A percentile compares a stretch with the other conserved stretches of the same genome.
Evolutionary conservation across 129 eudicot species (phyloP).

Genomic region (Flaveria ramosissima): DNA sequence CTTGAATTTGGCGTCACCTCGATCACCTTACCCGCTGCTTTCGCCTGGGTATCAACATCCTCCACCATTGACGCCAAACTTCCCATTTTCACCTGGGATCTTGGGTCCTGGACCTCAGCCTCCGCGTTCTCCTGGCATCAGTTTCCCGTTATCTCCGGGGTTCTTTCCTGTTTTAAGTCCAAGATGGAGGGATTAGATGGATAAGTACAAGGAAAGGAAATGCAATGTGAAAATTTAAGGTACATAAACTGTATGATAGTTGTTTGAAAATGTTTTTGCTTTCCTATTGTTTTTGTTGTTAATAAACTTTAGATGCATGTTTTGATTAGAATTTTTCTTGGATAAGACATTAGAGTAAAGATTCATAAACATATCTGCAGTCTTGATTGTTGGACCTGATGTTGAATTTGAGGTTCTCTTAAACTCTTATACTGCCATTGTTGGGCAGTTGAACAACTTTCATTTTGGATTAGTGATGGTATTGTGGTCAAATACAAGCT

Average conservation of each 20-base stretch:
- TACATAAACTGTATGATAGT: slow-evolving; percentile 42
- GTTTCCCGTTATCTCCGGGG: slow-evolving; percentile 76
- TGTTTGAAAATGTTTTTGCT: slow-evolving; percentile 30
- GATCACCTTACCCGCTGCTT: slow-evolving; percentile 82
- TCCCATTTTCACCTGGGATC: slow-evolving; percentile 57
- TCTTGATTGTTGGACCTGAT: neutral
- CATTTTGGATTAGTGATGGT: neutral
- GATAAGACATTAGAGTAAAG: neutral
- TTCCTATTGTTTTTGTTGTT: slow-evolving; percentile 32
- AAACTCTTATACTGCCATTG: neutral
- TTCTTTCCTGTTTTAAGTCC: slow-evolving; percentile 79
- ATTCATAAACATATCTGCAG: neutral
- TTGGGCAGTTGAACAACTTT: neutral
- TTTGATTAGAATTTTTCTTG: slow-evolving; percentile 10
- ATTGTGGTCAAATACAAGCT: neutral
- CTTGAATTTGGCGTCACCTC: slow-evolving; percentile 67
- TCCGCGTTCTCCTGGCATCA: slow-evolving; percentile 84
- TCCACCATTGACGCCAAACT: slow-evolving; percentile 81
- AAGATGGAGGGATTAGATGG: slow-evolving; percentile 78
- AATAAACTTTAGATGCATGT: slow-evolving; percentile 37
- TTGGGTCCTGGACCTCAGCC: slow-evolving; percentile 57
- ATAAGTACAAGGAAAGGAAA: slow-evolving; percentile 13
- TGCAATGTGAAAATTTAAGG: slow-evolving; percentile 37
- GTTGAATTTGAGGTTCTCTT: neutral
- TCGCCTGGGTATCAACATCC: slow-evolving; percentile 84